phyloP scores from a whole-genome alignment of 2,329 filamentous ascomycete genomes.

The Calonectria leucothoes region DNA sequence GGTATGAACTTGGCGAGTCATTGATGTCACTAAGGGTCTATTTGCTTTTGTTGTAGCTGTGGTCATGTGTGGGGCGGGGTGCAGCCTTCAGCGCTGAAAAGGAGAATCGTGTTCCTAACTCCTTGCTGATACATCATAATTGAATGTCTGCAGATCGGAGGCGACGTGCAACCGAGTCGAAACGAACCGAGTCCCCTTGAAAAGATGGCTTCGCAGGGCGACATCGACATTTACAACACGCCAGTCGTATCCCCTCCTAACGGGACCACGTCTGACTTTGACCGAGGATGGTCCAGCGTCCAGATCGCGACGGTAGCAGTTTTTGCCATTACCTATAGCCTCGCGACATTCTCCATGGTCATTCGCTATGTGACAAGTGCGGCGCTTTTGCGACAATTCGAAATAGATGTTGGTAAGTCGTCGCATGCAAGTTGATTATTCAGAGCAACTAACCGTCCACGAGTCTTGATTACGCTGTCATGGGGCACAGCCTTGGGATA shows the following conservation, averaged over 20 bases:
- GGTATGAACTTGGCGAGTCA: too few species aligned
- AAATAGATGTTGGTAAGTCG: constrained; percentile 11
- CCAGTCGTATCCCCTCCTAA: constrained; percentile 11
- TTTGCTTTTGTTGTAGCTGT: too few species aligned
- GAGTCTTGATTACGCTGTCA: constrained; percentile 18
- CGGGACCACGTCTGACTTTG: constrained; percentile 15
- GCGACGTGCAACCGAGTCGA: background rate
- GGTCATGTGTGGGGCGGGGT: too few species aligned
- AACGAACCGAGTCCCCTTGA: background rate
- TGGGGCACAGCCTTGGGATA: constrained; percentile 20
- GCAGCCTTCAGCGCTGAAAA: too few species aligned
- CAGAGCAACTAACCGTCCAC: background rate
- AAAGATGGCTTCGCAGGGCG: background rate
- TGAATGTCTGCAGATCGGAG: background rate
- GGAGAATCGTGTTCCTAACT: too few species aligned
- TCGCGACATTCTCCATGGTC: constrained; percentile 17
- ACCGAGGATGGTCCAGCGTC: constrained; percentile 7
- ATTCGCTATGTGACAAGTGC: constrained; percentile 15
- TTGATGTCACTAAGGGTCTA: too few species aligned
- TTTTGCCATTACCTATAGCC: constrained; percentile 17
- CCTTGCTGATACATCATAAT: too few species aligned
- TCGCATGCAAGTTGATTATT: background rate
- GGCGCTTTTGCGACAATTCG: background rate
- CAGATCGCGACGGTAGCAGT: constrained; percentile 16
- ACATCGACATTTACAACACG: constrained; percentile 12